A percentile compares a stretch with the other conserved stretches of the same genome.
These are phyloP conservation scores for Paramecium sexaurelia DNA, from an alignment of 73 alveolate species.

Conservation along the genomic window DNA sequence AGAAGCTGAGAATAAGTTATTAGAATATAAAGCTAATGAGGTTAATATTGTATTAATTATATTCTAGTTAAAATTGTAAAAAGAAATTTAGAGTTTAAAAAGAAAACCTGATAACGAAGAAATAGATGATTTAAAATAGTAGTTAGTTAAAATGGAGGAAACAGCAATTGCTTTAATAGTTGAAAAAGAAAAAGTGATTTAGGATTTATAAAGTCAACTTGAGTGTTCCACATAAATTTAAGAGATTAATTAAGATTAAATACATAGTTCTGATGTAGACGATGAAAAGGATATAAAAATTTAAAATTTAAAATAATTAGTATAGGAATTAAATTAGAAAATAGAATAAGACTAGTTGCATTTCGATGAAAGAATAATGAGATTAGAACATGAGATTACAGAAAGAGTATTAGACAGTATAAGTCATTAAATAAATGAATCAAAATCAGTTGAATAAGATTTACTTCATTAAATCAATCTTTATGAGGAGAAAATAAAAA, in stretches of 20 bases:
- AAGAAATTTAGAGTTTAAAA: slow-evolving; percentile 34
- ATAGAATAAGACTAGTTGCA: slow-evolving; percentile 42
- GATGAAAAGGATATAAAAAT: slow-evolving; percentile 39
- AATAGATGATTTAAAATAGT: slow-evolving; percentile 13
- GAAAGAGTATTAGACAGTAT: slow-evolving; percentile 2
- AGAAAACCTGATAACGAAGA: slow-evolving; percentile 16
- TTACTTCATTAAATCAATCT: slow-evolving; percentile 27
- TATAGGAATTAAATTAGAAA: slow-evolving; percentile 30
- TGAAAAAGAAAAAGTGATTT: slow-evolving; percentile 4
- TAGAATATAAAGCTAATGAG: slow-evolving; percentile 21
- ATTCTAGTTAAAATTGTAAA: neutral
- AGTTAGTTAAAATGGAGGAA: slow-evolving; percentile 45
- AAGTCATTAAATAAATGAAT: slow-evolving; percentile 13
- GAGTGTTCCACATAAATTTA: neutral
- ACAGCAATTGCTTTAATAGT: slow-evolving; percentile 17
- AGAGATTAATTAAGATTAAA: neutral
- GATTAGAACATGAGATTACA: slow-evolving; percentile 36
- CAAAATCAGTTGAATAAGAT: slow-evolving; percentile 31
- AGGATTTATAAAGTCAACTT: neutral
- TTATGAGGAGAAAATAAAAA: slow-evolving; percentile 12
- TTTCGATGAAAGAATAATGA: slow-evolving; percentile 51
- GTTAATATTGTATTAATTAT: neutral
- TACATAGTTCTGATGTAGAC: neutral
- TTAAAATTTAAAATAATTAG: neutral
- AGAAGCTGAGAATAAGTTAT: slow-evolving; percentile 3